These are phyloP conservation scores for Arthrobotrys conoides DNA, from an alignment of 2,329 filamentous ascomycete genomes.

Conservation along the genomic window DNA sequence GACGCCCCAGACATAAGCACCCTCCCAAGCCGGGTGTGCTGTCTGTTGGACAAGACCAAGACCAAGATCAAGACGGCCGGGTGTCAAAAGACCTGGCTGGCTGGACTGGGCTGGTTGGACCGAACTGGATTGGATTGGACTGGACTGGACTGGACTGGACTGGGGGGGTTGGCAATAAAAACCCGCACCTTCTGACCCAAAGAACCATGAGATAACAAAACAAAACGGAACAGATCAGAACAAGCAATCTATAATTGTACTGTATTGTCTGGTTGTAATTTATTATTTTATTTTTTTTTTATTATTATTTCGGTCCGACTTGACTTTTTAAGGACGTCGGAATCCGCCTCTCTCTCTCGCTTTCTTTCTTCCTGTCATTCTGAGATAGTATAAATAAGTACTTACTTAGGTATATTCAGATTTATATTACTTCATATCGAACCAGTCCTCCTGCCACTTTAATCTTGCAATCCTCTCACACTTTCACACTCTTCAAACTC, in stretches of 20 bases:
- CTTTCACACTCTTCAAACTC: constrained; percentile 1
- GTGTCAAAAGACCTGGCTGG: constrained; percentile 7
- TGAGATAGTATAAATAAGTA: constrained; percentile 27
- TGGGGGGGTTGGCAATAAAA: constrained; percentile 37
- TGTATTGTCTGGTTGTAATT: constrained; percentile 27
- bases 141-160: too few species aligned
- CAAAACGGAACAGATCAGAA: too few species aligned
- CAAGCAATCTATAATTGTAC: constrained; percentile 36
- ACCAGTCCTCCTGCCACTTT: constrained; percentile 39
- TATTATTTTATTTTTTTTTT: not conserved
- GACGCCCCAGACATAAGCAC: constrained; percentile 38
- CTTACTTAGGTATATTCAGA: not conserved
- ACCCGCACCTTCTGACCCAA: constrained; percentile 57
- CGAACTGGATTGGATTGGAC: too few species aligned
- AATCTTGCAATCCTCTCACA: constrained; percentile 28
- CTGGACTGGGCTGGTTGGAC: too few species aligned
- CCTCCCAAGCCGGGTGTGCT: constrained; percentile 56
- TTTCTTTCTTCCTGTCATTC: not conserved
- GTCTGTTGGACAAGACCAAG: constrained; percentile 37
- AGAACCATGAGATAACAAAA: constrained; percentile 57
- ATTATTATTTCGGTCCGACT: too few species aligned
- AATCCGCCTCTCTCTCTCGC: constrained; percentile 42
- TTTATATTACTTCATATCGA: constrained; percentile 42
- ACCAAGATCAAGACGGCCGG: too few species aligned
- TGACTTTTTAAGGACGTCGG: constrained; percentile 40